Evolutionary conservation across 805 yeast genomes (phyloP), one percentile per base, ranked within the genome.

Genomic region (Candida maesae): DNA sequence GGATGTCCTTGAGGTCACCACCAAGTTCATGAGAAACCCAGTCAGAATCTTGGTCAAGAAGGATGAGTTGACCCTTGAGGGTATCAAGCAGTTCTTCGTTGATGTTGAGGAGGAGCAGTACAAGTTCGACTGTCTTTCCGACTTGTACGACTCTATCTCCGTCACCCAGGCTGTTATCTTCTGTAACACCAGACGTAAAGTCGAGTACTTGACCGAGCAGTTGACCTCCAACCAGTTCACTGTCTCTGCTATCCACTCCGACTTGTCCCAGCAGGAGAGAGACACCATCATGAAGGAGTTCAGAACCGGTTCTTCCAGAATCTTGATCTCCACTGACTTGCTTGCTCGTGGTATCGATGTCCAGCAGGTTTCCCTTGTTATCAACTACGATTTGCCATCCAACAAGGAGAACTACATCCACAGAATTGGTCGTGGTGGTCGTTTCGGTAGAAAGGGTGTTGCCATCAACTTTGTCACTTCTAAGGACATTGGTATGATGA

Each of bases 291-390:
- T 91, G 99, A 79, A 83, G 63, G 97, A 91, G 68, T 91, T 91
- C 72, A 78, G 99, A 66, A 78, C 89, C 38, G 98, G 98, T 44
- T 82, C 88, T 47, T 87, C 97, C 27, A 79, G 98, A 63, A 91
- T 91, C 39, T 73, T 91, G 60, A 91, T 90, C 53, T 78, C 96
- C 27, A 90, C 98, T 40, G 97, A 90, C 67, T 85, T 90, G 50
- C 87, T 90, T 81, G 97, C 98, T 28, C 81, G 98, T 70, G 98
- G 98, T 68, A 90, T 90, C 53, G 98, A 90, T 70, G 96, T 90
- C 40, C 98, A 90, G 71, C 98, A 90, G 71, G 96, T 90, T 43
- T 88, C 96, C 24, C 75, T 91, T 53, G 98, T 90, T 50, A 86
- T 90, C 52, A 90, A 90, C 74, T 90, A 88, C 71, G 98, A 90